phyloP scores from a whole-genome alignment of 352 stramenopile species.

The Phytopythium litorale region DNA sequence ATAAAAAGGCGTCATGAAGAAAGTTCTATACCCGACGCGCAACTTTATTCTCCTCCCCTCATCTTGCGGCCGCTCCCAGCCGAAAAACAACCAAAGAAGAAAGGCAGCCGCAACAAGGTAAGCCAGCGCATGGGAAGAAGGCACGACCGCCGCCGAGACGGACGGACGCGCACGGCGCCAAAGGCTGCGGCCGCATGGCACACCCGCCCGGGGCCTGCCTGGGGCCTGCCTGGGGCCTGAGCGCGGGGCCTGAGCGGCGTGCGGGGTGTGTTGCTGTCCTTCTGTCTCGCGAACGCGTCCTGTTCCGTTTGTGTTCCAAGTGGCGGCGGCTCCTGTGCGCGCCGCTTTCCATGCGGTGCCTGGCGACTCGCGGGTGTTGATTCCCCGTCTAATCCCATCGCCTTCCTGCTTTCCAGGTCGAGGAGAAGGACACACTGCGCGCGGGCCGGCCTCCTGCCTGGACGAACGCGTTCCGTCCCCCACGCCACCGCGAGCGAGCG shows the following conservation, averaged over 20 bases:
- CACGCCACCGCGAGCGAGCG: background rate
- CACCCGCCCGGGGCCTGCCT: too few species aligned
- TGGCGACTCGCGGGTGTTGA: background rate
- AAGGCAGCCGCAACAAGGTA: background rate
- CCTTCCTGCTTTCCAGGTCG: background rate
- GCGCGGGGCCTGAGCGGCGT: too few species aligned
- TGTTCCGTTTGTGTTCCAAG: constrained; percentile 2
- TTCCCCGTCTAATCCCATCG: background rate
- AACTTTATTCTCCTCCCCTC: background rate
- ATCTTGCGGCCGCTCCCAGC: too few species aligned
- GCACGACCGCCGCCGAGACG: background rate
- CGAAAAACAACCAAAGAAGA: background rate
- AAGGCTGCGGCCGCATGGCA: too few species aligned
- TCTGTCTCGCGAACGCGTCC: constrained; percentile 1
- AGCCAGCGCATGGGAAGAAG: too few species aligned
- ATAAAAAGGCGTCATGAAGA: background rate
- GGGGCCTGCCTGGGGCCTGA: too few species aligned
- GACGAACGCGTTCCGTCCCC: background rate
- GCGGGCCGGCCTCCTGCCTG: background rate
- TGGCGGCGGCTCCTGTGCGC: background rate
- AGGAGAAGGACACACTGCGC: background rate
- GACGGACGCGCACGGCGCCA: background rate
- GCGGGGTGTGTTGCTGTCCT: too few species aligned
- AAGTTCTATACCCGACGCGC: background rate
- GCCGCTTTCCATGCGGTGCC: too few species aligned